These are phyloP conservation scores for Tolypocladium ovalisporum DNA, from an alignment of 2,329 filamentous ascomycete species.

Conservation along the genomic window DNA sequence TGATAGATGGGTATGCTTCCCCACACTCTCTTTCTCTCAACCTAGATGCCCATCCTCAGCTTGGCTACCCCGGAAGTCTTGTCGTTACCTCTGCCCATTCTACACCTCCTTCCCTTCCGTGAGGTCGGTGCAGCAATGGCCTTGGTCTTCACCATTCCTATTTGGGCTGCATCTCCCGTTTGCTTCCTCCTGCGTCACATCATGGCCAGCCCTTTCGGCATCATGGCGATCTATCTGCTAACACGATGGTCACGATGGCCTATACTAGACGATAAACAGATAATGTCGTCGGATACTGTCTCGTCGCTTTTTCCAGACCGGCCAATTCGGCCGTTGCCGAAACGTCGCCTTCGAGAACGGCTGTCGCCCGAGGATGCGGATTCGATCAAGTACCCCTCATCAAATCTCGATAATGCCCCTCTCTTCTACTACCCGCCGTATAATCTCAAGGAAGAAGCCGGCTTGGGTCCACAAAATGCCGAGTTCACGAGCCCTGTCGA, in stretches of 20 bases:
- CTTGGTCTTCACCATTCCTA: background rate
- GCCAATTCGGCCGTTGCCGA: slow-evolving; percentile 86
- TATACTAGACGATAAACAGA: slow-evolving; percentile 32
- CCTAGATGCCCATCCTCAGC: slow-evolving; percentile 16
- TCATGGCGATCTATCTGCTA: slow-evolving; percentile 15
- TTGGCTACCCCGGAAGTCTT: background rate
- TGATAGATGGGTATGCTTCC: slow-evolving; percentile 32
- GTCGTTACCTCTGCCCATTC: slow-evolving; percentile 2
- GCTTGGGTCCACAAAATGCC: slow-evolving; percentile 7
- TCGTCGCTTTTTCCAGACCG: slow-evolving; percentile 79
- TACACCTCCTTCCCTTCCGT: background rate
- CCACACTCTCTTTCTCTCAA: slow-evolving; percentile 7
- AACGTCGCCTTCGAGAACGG: slow-evolving; percentile 75
- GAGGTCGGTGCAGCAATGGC: background rate
- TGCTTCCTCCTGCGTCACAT: slow-evolving; percentile 3
- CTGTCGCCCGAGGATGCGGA: slow-evolving; percentile 77
- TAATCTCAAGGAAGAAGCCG: slow-evolving; percentile 36
- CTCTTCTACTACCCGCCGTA: slow-evolving; percentile 57
- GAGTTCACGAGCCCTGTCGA: slow-evolving; percentile 11
- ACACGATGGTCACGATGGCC: slow-evolving; percentile 10
- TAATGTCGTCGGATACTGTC: slow-evolving; percentile 62
- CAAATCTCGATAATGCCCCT: slow-evolving; percentile 58
- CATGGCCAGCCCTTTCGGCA: slow-evolving; percentile 6
- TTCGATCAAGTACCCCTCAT: slow-evolving; percentile 71
- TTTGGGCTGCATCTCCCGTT: slow-evolving; percentile 1